phyloP scores from a whole-genome alignment of 129 eudicot species.

The Tagetes erecta region DNA sequence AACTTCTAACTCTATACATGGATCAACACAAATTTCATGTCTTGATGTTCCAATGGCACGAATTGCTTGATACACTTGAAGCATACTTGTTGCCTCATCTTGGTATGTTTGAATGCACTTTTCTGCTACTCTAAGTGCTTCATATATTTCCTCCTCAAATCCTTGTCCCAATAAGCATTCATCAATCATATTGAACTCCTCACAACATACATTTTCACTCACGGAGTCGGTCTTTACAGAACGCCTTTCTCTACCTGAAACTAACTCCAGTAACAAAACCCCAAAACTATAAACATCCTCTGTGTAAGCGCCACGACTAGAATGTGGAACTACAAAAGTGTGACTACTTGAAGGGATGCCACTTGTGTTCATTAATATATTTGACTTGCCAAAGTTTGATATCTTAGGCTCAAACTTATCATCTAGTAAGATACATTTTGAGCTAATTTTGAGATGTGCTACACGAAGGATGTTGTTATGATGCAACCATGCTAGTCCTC shows the following conservation, averaged over 20 bases:
- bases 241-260: slow-evolving; percentile 43
- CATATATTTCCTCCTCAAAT: slow-evolving; percentile 28
- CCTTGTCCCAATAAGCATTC: slow-evolving; percentile 22
- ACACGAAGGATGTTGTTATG: slow-evolving; percentile 36
- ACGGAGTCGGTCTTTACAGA: background rate
- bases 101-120: slow-evolving; percentile 21
- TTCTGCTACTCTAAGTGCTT: slow-evolving; percentile 18
- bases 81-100: slow-evolving; percentile 26
- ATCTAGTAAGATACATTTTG: slow-evolving; percentile 48
- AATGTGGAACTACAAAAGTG: slow-evolving; percentile 31
- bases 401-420: slow-evolving; percentile 49
- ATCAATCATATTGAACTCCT: slow-evolving; percentile 16
- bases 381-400: slow-evolving; percentile 45
- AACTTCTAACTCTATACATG: background rate
- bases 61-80: slow-evolving; percentile 33
- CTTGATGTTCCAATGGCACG: slow-evolving; percentile 29
- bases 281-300: slow-evolving; percentile 83
- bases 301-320: slow-evolving; percentile 61
- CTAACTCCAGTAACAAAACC: slow-evolving; percentile 67
- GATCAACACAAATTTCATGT: slow-evolving; percentile 19
- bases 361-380: slow-evolving; percentile 36
- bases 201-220: background rate
- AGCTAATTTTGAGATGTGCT: slow-evolving; percentile 45
- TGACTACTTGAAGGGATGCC: slow-evolving; percentile 18
- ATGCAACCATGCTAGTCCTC: slow-evolving; percentile 59